Base-by-base conservation (phyloP, 2,329 filamentous ascomycete species). In the Paecilomyces niveus region DNA sequence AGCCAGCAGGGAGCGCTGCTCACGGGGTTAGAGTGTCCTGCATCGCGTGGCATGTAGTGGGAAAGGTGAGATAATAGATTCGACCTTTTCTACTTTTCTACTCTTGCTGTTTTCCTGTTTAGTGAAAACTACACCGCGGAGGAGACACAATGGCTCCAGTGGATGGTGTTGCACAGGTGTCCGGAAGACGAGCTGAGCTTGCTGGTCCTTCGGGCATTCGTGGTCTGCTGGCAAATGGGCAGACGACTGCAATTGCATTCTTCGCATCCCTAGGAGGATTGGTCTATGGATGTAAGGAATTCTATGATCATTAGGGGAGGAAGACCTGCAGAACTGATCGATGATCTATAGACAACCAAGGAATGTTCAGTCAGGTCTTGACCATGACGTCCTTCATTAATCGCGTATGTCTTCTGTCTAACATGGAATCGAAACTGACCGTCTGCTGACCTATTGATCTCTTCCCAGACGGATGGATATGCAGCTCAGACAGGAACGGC, bases 301-400 rank as follows among this genome's bases (percentile, higher is more conserved):
- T 15, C 6, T 24, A 29, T 57, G 22, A 53, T 13, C 4, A 18
- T 21, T 13, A 9, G 7, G 1, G 21, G 13, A 13, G 5, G 5
- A 13, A 54, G 3, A 31, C 5, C n/a, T 50, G 3, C 31, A 13
- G 52, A 1, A 18, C 39, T 59, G 26, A 61, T 24, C 4, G 7
- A 24, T 45, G 8, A 50, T 59, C 10, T 8, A 2, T 29, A 71
- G 68, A 90, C 74, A 90, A 91, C 68, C 86, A 90, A 70, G 89
- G 88, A 64, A 87, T 90, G 74, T 89, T 90, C 74, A 84, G 84
- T n/a, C 88, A 88, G 24, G 83, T 92, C 22, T 65, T 84, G 57
- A 78, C 76, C 22, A 81, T 82, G 79, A 66, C 69, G 3, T 74
- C 76, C 1, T 82, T 81, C 61, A 72, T 74, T 49, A 60, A 69